Evolutionary conservation across 345 rosid species (phyloP).

Genomic region (Pseudoturritis turrita): DNA sequence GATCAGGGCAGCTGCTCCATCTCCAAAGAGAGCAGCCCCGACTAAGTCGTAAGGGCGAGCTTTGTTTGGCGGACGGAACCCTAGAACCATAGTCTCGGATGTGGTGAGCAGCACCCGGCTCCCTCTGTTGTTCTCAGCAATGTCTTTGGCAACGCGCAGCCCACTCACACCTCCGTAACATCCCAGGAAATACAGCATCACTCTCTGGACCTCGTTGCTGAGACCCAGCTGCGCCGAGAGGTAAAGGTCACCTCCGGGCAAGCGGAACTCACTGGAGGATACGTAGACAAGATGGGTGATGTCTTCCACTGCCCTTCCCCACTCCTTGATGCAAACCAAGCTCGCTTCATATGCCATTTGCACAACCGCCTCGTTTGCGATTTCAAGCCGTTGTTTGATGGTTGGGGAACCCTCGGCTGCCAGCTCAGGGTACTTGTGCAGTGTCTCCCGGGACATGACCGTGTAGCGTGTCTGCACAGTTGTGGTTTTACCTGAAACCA

Average conservation of each 20-base stretch:
- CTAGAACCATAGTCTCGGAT: slow-evolving; percentile 82
- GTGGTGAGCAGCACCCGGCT: slow-evolving; percentile 76
- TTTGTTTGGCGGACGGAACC: slow-evolving; percentile 81
- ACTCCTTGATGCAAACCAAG: slow-evolving; percentile 69
- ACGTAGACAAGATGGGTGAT: slow-evolving; percentile 89
- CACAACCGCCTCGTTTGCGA: slow-evolving; percentile 80
- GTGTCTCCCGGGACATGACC: slow-evolving; percentile 83
- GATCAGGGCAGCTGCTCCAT: slow-evolving; percentile 81
- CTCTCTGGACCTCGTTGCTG: slow-evolving; percentile 59
- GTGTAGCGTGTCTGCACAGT: slow-evolving; percentile 93
- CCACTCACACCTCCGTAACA: slow-evolving; percentile 88
- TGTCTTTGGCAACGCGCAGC: slow-evolving; percentile 86
- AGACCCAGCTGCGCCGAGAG: slow-evolving; percentile 68
- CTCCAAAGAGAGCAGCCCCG: slow-evolving; percentile 97
- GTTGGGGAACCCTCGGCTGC: slow-evolving; percentile 77
- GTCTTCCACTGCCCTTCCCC: slow-evolving; percentile 68
- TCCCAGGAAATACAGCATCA: slow-evolving; percentile 84
- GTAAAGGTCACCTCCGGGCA: slow-evolving; percentile 89
- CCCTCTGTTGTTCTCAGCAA: slow-evolving; percentile 87
- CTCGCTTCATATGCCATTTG: slow-evolving; percentile 86
- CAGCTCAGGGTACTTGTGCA: slow-evolving; percentile 79
- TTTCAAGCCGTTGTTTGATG: slow-evolving; percentile 77
- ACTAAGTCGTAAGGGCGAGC: slow-evolving; percentile 86
- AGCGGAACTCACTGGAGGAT: slow-evolving; percentile 84
- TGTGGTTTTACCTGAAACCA: slow-evolving; percentile 65